phyloP scores from a whole-genome alignment of 2,329 filamentous ascomycete genomes.

The Aspergillus clavatus region DNA sequence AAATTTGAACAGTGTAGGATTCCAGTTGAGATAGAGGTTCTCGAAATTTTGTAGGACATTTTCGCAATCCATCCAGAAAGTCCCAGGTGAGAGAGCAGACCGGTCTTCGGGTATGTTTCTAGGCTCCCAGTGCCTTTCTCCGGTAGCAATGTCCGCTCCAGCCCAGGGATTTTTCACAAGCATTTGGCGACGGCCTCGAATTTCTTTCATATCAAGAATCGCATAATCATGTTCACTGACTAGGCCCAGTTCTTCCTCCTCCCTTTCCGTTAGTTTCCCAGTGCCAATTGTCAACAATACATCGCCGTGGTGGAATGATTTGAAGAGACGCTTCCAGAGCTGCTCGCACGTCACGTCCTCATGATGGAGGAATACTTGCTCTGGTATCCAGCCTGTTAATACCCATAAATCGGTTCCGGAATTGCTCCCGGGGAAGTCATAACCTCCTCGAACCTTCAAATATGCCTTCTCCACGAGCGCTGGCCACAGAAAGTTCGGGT shows the following conservation, averaged over 20 bases:
- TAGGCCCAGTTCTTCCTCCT: conserved; percentile 75
- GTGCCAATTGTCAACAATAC: conserved; percentile 88
- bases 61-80: conserved; percentile 89
- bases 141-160: conserved; percentile 55
- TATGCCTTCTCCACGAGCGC: conserved; percentile 94
- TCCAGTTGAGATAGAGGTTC: conserved; percentile 97
- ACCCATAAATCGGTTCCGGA: conserved; percentile 93
- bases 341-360: conserved; percentile 72
- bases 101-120: conserved; percentile 14
- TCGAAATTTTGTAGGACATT: conserved; percentile 89
- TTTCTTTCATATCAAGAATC: conserved; percentile 70
- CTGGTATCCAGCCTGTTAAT: conserved; percentile 91
- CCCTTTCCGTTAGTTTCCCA: conserved; percentile 68
- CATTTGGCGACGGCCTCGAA: conserved; percentile 59
- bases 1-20: conserved; percentile 72
- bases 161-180: conserved; percentile 95
- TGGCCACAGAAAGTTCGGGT: conserved; percentile 81
- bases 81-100: conserved; percentile 54
- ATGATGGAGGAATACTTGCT: conserved; percentile 87
- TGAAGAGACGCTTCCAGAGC: conserved; percentile 72
- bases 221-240: conserved; percentile 93
- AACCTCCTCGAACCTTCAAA: conserved; percentile 88
- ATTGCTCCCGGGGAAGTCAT: conserved; percentile 96
- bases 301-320: conserved; percentile 70
- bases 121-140: conserved; percentile 18